phyloP scores from a whole-genome alignment of 768 basidiomycete species.

The Hemileccinum rubropunctum region DNA sequence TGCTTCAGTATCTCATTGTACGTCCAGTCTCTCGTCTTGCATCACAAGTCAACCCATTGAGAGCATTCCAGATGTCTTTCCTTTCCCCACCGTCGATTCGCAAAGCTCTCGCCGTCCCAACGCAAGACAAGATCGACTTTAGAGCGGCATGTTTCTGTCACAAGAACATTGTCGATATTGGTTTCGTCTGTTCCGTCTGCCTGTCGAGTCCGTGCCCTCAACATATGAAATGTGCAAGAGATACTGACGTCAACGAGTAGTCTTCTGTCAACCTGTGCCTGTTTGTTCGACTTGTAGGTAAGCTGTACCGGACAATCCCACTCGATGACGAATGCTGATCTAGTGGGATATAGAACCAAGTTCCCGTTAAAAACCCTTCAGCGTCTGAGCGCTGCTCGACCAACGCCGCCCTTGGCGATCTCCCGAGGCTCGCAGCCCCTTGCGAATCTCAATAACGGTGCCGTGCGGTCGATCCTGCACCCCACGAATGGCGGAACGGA shows the following conservation, averaged over 20 bases:
- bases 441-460: conserved; percentile 33
- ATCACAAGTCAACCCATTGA: conserved; percentile 1
- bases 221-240: not conserved
- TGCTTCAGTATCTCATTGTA: conserved; percentile 91
- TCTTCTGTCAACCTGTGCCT: conserved; percentile 91
- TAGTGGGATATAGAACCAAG: conserved; percentile 62
- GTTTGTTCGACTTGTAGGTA: conserved; percentile 94
- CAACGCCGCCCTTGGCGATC: conserved; percentile 32
- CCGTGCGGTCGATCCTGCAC: conserved; percentile 17
- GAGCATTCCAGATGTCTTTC: conserved; percentile 73
- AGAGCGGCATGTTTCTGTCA: conserved; percentile 99
- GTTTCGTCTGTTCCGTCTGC: conserved; percentile 98
- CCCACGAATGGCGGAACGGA: conserved; percentile 19
- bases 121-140: conserved; percentile 94
- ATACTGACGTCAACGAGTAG: conserved; percentile 39
- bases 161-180: conserved; percentile 93
- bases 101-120: conserved; percentile 76
- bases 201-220: conserved; percentile 71
- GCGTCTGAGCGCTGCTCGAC: conserved; percentile 65
- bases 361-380: conserved; percentile 93
- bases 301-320: conserved; percentile 29
- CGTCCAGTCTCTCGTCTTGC: conserved; percentile 16
- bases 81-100: conserved; percentile 70
- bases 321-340: not conserved
- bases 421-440: conserved; percentile 32